phyloP scores from a whole-genome alignment of 306 rosid species.

The Mimosa bimucronata region DNA sequence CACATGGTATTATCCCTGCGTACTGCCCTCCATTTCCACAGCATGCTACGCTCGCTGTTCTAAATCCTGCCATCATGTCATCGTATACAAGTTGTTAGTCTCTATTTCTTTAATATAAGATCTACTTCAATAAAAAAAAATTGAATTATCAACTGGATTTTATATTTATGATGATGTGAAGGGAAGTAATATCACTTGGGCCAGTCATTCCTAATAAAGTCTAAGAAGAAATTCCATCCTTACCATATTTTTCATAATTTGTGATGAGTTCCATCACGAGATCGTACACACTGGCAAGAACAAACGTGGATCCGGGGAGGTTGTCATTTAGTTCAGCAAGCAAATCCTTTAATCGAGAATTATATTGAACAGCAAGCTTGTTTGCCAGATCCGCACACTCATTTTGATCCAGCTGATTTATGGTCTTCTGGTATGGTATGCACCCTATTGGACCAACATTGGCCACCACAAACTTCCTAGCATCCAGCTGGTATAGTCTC shows the following conservation, averaged over 20 bases:
- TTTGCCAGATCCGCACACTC: slow-evolving; percentile 72
- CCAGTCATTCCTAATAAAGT: neutral
- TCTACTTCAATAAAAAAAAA: no score
- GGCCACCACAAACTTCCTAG: slow-evolving; percentile 65
- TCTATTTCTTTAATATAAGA: no score
- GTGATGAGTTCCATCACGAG: slow-evolving; percentile 59
- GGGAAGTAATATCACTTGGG: neutral
- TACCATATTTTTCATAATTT: slow-evolving; percentile 64
- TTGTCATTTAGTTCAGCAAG: slow-evolving; percentile 58
- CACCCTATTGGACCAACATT: slow-evolving; percentile 87
- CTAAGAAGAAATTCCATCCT: neutral
- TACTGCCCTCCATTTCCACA: slow-evolving; percentile 78
- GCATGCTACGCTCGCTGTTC: slow-evolving; percentile 65
- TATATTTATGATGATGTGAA: no score
- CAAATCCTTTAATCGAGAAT: slow-evolving; percentile 69
- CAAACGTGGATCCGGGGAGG: slow-evolving; percentile 67
- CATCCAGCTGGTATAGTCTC: slow-evolving; percentile 76
- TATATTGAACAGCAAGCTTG: slow-evolving; percentile 64
- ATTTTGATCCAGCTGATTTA: slow-evolving; percentile 59
- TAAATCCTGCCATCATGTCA: slow-evolving; percentile 49
- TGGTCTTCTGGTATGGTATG: slow-evolving; percentile 80
- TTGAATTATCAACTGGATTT: no score
- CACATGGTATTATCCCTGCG: slow-evolving; percentile 85
- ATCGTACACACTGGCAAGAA: slow-evolving; percentile 73
- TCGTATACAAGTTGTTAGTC: neutral